A percentile compares a stretch with the other conserved stretches of the same genome.
These are phyloP conservation scores for Fusarium paranaense DNA, from an alignment of 2,329 filamentous ascomycete species.

Conservation along the genomic window DNA sequence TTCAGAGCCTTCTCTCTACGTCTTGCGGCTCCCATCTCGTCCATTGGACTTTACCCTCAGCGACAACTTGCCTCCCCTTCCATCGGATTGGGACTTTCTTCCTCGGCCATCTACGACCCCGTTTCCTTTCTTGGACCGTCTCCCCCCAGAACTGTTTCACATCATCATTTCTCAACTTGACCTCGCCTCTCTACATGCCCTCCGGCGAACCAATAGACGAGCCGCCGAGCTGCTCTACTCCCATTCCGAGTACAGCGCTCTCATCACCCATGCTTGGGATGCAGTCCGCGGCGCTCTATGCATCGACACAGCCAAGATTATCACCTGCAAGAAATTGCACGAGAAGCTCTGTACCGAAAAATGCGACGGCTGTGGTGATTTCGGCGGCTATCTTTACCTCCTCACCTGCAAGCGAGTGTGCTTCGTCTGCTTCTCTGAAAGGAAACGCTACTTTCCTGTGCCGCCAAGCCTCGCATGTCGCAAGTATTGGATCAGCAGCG, in stretches of 20 bases:
- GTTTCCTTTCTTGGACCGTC: not conserved
- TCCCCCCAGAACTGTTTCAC: slow-evolving; percentile 3
- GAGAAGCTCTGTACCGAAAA: not conserved
- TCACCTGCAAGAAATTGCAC: not conserved
- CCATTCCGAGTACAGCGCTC: not conserved
- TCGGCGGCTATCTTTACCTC: slow-evolving; percentile 18
- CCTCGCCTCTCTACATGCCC: not conserved
- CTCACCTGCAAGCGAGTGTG: slow-evolving; percentile 13
- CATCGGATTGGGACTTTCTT: not conserved
- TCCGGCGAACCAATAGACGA: slow-evolving; percentile 1
- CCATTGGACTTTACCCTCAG: not conserved
- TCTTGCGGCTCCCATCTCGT: not conserved
- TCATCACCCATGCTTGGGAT: slow-evolving; percentile 3
- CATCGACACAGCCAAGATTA: not conserved
- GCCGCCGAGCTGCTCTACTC: slow-evolving; percentile 5
- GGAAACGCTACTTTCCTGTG: not conserved
- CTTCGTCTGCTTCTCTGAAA: slow-evolving; percentile 9
- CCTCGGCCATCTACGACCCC: not conserved
- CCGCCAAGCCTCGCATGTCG: not conserved
- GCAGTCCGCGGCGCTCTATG: not conserved
- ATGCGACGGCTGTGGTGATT: slow-evolving; percentile 14
- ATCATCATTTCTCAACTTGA: slow-evolving; percentile 6
- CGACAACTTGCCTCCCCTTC: not conserved
- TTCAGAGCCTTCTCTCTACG: not conserved
- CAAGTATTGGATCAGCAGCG: not conserved